Conservation (phyloP, 345 rosid species). For the Eucalyptus erythrocorys region DNA sequence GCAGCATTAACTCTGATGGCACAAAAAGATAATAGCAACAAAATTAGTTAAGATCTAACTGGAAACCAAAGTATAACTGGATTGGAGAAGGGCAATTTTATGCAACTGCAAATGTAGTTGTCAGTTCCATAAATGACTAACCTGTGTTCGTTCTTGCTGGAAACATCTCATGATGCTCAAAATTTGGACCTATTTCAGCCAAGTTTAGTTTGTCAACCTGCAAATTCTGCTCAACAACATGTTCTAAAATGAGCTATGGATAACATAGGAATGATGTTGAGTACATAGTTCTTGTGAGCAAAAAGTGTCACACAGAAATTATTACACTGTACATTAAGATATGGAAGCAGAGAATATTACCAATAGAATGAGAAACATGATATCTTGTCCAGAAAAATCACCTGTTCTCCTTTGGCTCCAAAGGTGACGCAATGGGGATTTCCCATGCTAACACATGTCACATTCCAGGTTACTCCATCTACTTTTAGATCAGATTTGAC, state of each 20-base stretch:
- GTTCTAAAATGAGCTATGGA: neutral
- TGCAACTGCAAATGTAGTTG: neutral
- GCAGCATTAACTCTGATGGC: neutral
- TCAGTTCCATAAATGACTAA: slow-evolving; percentile 11
- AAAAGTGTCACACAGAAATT: neutral
- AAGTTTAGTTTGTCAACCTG: slow-evolving; percentile 75
- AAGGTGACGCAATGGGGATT: slow-evolving; percentile 94
- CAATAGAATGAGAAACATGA: neutral
- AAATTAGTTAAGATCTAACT: neutral
- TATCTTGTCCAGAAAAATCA: neutral
- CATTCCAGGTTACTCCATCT: slow-evolving; percentile 81
- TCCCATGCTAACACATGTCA: slow-evolving; percentile 98
- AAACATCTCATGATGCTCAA: slow-evolving; percentile 82
- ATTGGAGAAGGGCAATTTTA: neutral
- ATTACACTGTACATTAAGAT: neutral
- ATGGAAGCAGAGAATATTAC: neutral
- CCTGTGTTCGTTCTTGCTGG: slow-evolving; percentile 96
- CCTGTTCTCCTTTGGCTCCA: slow-evolving; percentile 55
- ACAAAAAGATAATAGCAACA: neutral
- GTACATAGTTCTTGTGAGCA: neutral
- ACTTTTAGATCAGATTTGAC: slow-evolving; percentile 56
- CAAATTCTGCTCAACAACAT: slow-evolving; percentile 33
- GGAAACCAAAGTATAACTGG: neutral
- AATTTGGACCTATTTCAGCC: slow-evolving; percentile 79
- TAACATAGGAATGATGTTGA: neutral